Conservation (phyloP, 345 rosid species). For the Bruguiera sexangula region DNA sequence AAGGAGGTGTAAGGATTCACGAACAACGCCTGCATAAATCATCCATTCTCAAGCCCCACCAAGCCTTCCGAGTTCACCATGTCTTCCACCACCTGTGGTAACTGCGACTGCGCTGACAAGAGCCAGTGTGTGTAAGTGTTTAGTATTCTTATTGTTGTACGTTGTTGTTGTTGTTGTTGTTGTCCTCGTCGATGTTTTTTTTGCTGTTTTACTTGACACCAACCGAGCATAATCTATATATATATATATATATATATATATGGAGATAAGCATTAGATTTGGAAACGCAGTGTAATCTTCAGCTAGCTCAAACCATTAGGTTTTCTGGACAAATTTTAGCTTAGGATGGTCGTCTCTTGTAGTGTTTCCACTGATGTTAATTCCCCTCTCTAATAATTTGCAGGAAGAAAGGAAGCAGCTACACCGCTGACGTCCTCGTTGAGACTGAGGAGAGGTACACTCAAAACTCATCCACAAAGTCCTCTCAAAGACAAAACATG, state of each 20-base stretch:
- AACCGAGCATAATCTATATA: too few species aligned
- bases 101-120: conserved; percentile 80
- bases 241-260: too few species aligned
- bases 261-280: too few species aligned
- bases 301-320: too few species aligned
- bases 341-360: too few species aligned
- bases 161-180: background rate
- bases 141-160: background rate
- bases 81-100: conserved; percentile 60
- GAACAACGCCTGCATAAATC: too few species aligned
- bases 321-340: too few species aligned
- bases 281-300: too few species aligned
- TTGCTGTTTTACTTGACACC: too few species aligned
- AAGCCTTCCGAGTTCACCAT: conserved; percentile 33
- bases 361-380: background rate
- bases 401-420: conserved; percentile 80
- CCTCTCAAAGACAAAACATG: background rate
- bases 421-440: conserved; percentile 37
- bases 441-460: conserved; percentile 65
- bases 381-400: conserved; percentile 6
- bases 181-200: background rate
- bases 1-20: too few species aligned
- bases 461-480: background rate
- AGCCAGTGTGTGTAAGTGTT: conserved; percentile 64
- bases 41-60: background rate